Percentiles rank a stretch among this genome's conserved stretches.
phyloP scores from a whole-genome alignment of 768 basidiomycete genomes.

The Russula virescens region DNA sequence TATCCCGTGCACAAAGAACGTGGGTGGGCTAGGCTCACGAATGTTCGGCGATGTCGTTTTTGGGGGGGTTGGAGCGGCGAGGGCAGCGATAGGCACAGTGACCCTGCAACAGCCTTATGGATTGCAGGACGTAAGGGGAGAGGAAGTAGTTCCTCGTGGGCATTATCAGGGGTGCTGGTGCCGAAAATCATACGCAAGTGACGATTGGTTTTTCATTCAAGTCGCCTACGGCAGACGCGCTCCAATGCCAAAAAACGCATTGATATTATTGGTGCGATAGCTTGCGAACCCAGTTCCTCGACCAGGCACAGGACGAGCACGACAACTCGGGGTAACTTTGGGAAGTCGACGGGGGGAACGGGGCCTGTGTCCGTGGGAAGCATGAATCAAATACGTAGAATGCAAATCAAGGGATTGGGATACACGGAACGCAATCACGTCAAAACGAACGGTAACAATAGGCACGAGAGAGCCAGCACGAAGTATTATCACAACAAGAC shows the following conservation, averaged over 20 bases:
- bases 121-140: conserved; percentile 1
- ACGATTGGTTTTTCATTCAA: not conserved
- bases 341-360: not conserved
- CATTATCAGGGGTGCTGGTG: not conserved
- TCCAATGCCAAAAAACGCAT: not conserved
- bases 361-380: conserved; percentile 5
- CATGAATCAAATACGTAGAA: not conserved
- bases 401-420: conserved; percentile 4
- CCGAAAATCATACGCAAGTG: not conserved
- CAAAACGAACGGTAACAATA: not conserved
- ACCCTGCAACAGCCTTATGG: conserved; percentile 9
- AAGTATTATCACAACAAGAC: not conserved
- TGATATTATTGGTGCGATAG: conserved; percentile 4
- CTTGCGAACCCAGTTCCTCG: not conserved
- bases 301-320: conserved; percentile 5
- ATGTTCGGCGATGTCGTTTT: not conserved
- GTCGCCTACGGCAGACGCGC: not conserved
- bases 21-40: not conserved
- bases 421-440: not conserved
- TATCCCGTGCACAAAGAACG: not conserved
- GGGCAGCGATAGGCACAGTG: not conserved
- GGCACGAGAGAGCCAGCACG: conserved; percentile 4
- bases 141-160: not conserved
- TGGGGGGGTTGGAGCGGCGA: not conserved
- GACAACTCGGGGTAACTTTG: not conserved